Evolutionary conservation across 2,329 filamentous ascomycete genomes (phyloP), one percentile per base, ranked within the genome.

Genomic region (Aspergillus persii): DNA sequence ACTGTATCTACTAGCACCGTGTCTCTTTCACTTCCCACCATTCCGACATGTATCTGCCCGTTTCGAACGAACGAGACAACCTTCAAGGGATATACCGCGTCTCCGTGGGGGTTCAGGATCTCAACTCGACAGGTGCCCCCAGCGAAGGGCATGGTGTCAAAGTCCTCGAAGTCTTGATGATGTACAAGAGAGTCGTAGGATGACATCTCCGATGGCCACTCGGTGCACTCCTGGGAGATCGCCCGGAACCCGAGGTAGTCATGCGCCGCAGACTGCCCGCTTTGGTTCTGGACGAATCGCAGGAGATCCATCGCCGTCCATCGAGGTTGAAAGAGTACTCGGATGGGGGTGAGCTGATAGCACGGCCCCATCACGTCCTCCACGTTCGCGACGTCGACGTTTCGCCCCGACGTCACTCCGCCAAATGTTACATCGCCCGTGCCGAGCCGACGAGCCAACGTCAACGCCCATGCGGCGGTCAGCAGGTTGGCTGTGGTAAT

Each of bases 401-500:
- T 84, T 54, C 86, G 83, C 0, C 87, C 87, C 33, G 82, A 85
- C 4, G 86, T 85, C 1, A 89, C 85, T 63, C 85, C 82, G 50
- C 86, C 86, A 63, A 89, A 89, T 8, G 83, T 79, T 29, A 89
- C 81, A 65, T 89, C 86, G 2, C 72, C 71, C 2, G 73, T 70
- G 0, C 66, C 64, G 0, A 83, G 77, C 15, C 81, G 80, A 3
- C 80, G 80, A 2, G 85, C 81, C 1, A 89, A 81, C 12, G 82
- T 80, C 2, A 88, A 69, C 0, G 85, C 84, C 86, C 86, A 89
- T 0, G 85, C 85, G 0, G 86, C 85, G 0, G 84, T 86, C 1
- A 86, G 85, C 0, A 89, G 73, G 0, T 82, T 86, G 2, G 86
- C 85, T 5, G 83, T 79, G 0, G 86, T 88, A 57, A 86, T 81